Base-by-base conservation (phyloP, 78 protist species). In the Pelomyxa schiedti region DNA sequence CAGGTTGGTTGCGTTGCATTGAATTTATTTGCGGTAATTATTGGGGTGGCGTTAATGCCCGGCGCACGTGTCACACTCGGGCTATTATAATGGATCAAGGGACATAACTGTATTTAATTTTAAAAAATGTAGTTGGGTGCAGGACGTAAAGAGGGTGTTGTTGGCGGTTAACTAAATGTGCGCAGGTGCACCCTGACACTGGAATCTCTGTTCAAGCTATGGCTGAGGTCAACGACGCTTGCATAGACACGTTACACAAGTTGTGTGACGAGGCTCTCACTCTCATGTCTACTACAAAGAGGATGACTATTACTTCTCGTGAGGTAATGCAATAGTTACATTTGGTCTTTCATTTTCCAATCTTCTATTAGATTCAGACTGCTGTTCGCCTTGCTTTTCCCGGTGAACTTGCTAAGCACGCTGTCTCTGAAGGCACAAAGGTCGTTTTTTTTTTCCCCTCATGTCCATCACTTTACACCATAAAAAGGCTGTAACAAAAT, bases 391-490 rank as follows among this genome's bases (percentile, higher is more conserved):
- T 85, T 36, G 1, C 84, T 28, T 86, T 90, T 5, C 94, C 94
- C 52, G 92, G 92, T 1, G 94, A 90, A 81, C 88, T 90, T 35
- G 90, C 94, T 69, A 88, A 88, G 85, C 95, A 91, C 84, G 95
- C 95, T 71, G 90, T 88, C 72, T 78, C 90, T 37, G 92, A 88
- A 77, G 95, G 93, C 9, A 76, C 88, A 8, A 66, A 66, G 70
- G 63, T 52, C 24, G 36, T 24, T 52, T 24, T 52, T 52, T n/a
- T 24, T 52, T n/a, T 24, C 24, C 24, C 63, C 24, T 52, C 24
- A 52, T 24, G 63, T n/a, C 24, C 36, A 24, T 52, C 63, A 52
- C 24, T 52, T n/a, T n/a, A 52, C 63, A 52, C 24, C 24, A n/a
- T 24, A n/a, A n/a, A 32, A 79, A 79, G 78, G 83, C 83, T 65